Percentiles rank a stretch among this genome's conserved stretches.
phyloP scores from a whole-genome alignment of 2,329 filamentous ascomycete genomes.

The Alternaria rosae region DNA sequence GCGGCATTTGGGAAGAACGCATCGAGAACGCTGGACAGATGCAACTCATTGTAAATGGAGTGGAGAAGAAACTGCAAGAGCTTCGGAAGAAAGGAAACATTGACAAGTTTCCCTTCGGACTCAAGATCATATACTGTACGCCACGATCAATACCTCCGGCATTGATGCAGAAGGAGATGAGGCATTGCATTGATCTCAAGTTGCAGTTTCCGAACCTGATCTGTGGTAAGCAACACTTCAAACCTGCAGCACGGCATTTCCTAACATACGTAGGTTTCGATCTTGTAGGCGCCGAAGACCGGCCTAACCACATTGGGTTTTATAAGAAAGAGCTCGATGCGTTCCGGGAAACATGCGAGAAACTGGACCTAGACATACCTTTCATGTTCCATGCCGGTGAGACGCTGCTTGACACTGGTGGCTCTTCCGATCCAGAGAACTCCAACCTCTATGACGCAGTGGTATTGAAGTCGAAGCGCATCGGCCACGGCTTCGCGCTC shows the following conservation, averaged over 20 bases:
- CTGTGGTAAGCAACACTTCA: slow-evolving; percentile 61
- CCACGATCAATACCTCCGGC: slow-evolving; percentile 65
- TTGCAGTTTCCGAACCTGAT: slow-evolving; percentile 64
- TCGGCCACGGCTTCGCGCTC: slow-evolving; percentile 77
- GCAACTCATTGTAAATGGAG: slow-evolving; percentile 55
- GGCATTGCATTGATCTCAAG: slow-evolving; percentile 70
- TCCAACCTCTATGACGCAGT: slow-evolving; percentile 75
- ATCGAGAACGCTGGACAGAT: slow-evolving; percentile 68
- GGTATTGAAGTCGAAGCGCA: slow-evolving; percentile 70
- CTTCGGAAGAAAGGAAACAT: slow-evolving; percentile 41
- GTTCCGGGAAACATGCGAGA: slow-evolving; percentile 63
- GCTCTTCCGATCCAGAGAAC: slow-evolving; percentile 62
- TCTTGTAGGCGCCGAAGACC: slow-evolving; percentile 72
- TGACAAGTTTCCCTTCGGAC: slow-evolving; percentile 64
- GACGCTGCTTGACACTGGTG: slow-evolving; percentile 70
- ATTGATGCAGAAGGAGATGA: slow-evolving; percentile 61
- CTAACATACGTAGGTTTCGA: slow-evolving; percentile 65
- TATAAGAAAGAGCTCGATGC: slow-evolving; percentile 65
- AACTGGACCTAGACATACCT: slow-evolving; percentile 64
- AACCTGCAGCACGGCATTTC: neutral
- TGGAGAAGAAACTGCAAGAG: slow-evolving; percentile 51
- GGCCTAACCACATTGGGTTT: slow-evolving; percentile 65
- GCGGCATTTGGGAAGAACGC: slow-evolving; percentile 56
- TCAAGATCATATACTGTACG: slow-evolving; percentile 77
- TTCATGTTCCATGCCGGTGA: slow-evolving; percentile 82